These are phyloP conservation scores for Ustilago esculenta DNA, from an alignment of 1,284 basidiomycete species.

Conservation along the genomic window DNA sequence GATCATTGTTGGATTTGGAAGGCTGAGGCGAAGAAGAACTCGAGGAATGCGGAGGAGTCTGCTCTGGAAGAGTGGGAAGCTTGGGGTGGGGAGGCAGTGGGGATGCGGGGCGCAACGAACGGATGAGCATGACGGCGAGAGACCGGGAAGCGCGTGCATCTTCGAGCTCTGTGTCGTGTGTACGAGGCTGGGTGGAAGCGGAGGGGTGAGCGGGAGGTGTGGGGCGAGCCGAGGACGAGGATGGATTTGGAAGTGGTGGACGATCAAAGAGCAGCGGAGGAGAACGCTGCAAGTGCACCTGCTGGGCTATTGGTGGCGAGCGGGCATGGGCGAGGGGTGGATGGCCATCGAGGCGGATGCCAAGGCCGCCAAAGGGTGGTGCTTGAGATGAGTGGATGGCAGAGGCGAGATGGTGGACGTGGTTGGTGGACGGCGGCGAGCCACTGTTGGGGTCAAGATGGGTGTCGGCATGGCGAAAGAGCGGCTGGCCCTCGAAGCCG, in stretches of 20 bases:
- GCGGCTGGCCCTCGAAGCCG: conserved; percentile 35
- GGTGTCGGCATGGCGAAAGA: conserved; percentile 22
- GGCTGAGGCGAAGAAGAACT: conserved; percentile 10
- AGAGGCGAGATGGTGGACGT: conserved; percentile 33
- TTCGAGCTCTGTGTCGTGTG: conserved; percentile 25
- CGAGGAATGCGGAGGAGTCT: conserved; percentile 2
- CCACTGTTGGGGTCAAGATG: conserved; percentile 32
- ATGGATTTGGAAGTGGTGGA: neutral
- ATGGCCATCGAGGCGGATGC: conserved; percentile 40
- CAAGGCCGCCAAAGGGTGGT: conserved; percentile 37
- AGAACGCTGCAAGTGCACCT: conserved; percentile 9
- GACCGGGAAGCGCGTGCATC: conserved; percentile 42
- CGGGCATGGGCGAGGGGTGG: conserved; percentile 11
- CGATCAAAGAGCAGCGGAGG: conserved; percentile 22
- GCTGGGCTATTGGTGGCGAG: neutral
- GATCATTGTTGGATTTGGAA: neutral
- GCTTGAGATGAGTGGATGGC: conserved; percentile 2
- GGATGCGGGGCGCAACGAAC: conserved; percentile 30
- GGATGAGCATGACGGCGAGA: conserved; percentile 36
- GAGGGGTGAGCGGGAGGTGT: neutral
- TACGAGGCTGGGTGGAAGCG: neutral
- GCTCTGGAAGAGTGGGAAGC: conserved; percentile 31
- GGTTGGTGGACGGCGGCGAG: conserved; percentile 47
- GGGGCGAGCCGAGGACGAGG: too few relatives aligned
- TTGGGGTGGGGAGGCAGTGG: conserved; percentile 25